These are phyloP conservation scores for Castanea mollissima DNA, from an alignment of 306 rosid genomes.

Conservation along the genomic window DNA sequence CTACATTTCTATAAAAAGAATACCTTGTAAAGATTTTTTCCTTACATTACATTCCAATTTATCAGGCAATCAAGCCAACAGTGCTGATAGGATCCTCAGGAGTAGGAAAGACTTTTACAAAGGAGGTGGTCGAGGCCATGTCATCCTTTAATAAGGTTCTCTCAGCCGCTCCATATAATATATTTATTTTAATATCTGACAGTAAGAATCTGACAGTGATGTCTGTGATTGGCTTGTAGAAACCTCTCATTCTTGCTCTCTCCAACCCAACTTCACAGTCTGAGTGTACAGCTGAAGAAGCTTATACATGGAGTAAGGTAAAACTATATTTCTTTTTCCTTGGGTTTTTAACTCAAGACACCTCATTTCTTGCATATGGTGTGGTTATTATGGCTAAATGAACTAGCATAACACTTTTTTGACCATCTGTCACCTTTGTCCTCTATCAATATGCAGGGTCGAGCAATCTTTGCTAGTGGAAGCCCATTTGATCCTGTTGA, in stretches of 20 bases:
- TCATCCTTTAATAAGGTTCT: constrained; percentile 76
- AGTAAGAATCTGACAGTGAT: constrained; percentile 20
- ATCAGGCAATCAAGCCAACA: constrained; percentile 89
- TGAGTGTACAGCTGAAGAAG: constrained; percentile 98
- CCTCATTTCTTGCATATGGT: neutral
- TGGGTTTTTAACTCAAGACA: constrained; percentile 2
- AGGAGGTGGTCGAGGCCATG: constrained; percentile 95
- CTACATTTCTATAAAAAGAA: neutral
- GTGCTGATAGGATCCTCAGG: constrained; percentile 95
- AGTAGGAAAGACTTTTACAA: constrained; percentile 85
- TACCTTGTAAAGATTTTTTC: neutral
- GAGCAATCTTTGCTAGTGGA: constrained; percentile 89
- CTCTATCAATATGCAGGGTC: constrained; percentile 54
- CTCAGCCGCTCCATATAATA: constrained; percentile 13
- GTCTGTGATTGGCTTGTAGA: constrained; percentile 50
- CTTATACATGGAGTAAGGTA: constrained; percentile 96
- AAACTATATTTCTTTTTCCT: neutral
- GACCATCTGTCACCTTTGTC: neutral
- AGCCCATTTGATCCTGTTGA: constrained; percentile 87
- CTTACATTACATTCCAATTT: constrained; percentile 17
- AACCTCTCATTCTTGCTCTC: constrained; percentile 95
- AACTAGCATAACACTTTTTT: neutral
- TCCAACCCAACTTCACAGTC: constrained; percentile 97
- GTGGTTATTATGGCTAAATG: neutral
- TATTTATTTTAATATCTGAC: neutral